A percentile compares a stretch with the other conserved stretches of the same genome.
Evolutionary conservation across 106 monocot species (phyloP).

Genomic region (Narthecium ossifragum): DNA sequence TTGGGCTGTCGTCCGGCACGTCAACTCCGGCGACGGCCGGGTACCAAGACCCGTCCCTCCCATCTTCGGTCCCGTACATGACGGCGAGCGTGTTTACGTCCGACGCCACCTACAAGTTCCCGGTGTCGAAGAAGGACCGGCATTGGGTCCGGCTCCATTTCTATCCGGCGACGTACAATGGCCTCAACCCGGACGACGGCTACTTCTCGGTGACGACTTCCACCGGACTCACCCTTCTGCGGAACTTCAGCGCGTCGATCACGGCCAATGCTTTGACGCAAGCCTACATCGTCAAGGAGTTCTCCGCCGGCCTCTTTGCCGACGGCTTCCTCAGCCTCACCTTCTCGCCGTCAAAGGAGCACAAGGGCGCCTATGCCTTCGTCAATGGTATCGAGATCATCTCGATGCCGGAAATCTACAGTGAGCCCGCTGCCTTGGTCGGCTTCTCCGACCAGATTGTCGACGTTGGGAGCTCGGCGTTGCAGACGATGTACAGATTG

Average conservation of each 20-base stretch:
- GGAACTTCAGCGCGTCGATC: constrained; percentile 75
- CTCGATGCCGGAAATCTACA: constrained; percentile 66
- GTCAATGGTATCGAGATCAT: constrained; percentile 88
- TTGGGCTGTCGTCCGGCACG: constrained; percentile 18
- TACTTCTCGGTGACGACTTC: constrained; percentile 59
- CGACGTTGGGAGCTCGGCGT: constrained; percentile 12
- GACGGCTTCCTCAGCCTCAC: constrained; percentile 46
- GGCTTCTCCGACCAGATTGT: constrained; percentile 29
- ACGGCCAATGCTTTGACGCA: constrained; percentile 58
- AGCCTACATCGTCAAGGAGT: constrained; percentile 59
- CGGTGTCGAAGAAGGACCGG: constrained; percentile 29
- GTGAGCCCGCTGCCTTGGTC: constrained; percentile 19
- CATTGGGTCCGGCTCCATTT: constrained; percentile 82
- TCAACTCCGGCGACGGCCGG: constrained; percentile 35
- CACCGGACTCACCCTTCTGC: constrained; percentile 59
- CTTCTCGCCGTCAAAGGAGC: constrained; percentile 42
- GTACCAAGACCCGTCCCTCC: constrained; percentile 78
- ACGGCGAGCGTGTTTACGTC: constrained; percentile 57
- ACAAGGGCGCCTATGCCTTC: constrained; percentile 61
- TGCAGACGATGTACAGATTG: constrained; percentile 72
- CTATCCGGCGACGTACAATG: constrained; percentile 65
- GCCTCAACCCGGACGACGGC: constrained; percentile 31
- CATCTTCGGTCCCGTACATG: constrained; percentile 81
- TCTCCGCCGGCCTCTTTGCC: constrained; percentile 29
- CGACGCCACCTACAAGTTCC: constrained; percentile 50